phyloP scores from a whole-genome alignment of 2,329 filamentous ascomycete genomes.

The Botrytis paeoniae region DNA sequence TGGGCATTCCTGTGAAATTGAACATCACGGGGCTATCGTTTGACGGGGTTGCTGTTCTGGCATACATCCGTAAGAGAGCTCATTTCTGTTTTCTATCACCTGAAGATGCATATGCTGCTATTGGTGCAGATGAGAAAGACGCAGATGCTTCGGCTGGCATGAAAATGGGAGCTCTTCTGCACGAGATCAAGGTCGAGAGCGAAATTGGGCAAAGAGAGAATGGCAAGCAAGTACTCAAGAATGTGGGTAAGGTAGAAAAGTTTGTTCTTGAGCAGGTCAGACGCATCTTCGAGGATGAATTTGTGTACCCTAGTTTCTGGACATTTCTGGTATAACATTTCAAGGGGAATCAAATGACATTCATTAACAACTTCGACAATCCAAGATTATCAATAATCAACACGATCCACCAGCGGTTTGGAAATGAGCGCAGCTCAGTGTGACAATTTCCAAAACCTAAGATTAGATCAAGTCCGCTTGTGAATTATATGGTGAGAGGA shows the following conservation, averaged over 20 bases:
- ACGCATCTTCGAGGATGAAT: slow-evolving; percentile 96
- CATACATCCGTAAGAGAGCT: slow-evolving; percentile 81
- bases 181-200: slow-evolving; percentile 94
- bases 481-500: background rate
- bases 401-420: background rate
- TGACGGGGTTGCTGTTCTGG: slow-evolving; percentile 88
- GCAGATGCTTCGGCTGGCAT: slow-evolving; percentile 34
- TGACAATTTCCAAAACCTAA: background rate
- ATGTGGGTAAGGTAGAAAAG: slow-evolving; percentile 96
- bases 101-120: slow-evolving; percentile 78
- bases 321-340: slow-evolving; percentile 74
- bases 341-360: background rate
- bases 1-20: slow-evolving; percentile 88
- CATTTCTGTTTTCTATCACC: slow-evolving; percentile 94
- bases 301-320: slow-evolving; percentile 98
- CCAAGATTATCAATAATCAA: background rate
- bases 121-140: slow-evolving; percentile 41
- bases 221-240: slow-evolving; percentile 93
- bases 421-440: background rate
- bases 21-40: slow-evolving; percentile 95
- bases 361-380: background rate
- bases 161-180: slow-evolving; percentile 71
- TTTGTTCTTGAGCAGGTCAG: slow-evolving; percentile 96
- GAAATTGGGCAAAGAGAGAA: slow-evolving; percentile 92
- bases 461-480: background rate